phyloP scores from a whole-genome alignment of 257 asterid genomes.

The Plectranthus barbatus region DNA sequence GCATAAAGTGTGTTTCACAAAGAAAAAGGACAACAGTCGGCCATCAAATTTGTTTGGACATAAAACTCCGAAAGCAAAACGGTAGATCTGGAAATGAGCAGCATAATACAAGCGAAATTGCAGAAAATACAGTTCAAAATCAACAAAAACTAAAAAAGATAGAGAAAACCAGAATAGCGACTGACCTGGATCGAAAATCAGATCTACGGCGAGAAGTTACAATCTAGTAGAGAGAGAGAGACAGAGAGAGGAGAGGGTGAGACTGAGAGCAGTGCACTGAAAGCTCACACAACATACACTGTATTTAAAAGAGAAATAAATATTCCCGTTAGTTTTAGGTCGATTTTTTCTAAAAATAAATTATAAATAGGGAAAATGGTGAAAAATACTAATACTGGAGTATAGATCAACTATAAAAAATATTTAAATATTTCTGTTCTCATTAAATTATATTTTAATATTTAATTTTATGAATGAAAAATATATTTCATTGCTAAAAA shows the following conservation, averaged over 20 bases:
- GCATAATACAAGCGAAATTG: background rate
- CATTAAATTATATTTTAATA: no score
- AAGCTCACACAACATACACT: slow-evolving; percentile 2
- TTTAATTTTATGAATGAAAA: no score
- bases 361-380: no score
- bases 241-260: background rate
- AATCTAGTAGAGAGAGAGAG: background rate
- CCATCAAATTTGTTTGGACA: background rate
- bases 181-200: slow-evolving; percentile 16
- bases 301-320: slow-evolving; percentile 10
- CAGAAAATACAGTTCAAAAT: background rate
- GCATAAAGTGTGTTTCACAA: background rate
- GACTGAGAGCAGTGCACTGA: slow-evolving; percentile 4
- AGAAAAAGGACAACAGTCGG: background rate
- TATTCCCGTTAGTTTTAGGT: background rate
- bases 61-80: slow-evolving; percentile 10
- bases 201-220: slow-evolving; percentile 24
- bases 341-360: background rate
- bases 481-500: no score
- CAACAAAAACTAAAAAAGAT: background rate
- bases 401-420: no score
- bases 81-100: slow-evolving; percentile 16
- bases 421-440: no score
- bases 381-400: no score
- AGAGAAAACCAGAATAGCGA: background rate